These are phyloP conservation scores for Penicillium silybi DNA, from an alignment of 495 filamentous ascomycete species.

Conservation along the genomic window DNA sequence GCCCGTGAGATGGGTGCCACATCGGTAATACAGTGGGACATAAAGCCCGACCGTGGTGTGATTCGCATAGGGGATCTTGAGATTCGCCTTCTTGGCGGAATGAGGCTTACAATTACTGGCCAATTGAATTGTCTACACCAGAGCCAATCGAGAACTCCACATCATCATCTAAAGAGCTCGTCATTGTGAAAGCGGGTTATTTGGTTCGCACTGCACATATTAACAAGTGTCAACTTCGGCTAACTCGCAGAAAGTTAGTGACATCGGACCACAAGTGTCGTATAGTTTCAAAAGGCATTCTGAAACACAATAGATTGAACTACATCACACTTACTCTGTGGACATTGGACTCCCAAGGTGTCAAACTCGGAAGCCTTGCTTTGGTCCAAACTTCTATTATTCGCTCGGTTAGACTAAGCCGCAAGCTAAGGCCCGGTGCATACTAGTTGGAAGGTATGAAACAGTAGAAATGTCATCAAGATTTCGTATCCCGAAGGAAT, in stretches of 20 bases:
- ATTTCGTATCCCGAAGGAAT: background rate
- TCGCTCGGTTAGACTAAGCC: conserved; percentile 11
- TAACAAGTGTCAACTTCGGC: conserved; percentile 38
- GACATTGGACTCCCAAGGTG: too few relatives aligned
- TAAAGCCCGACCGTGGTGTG: conserved; percentile 36
- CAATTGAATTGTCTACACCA: conserved; percentile 41
- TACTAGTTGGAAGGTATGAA: conserved; percentile 2
- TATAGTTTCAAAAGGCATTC: too few relatives aligned
- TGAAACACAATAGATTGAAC: too few relatives aligned
- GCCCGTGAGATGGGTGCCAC: conserved; percentile 30
- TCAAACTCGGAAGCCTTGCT: conserved; percentile 1
- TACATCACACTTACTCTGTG: too few relatives aligned
- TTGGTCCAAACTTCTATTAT: conserved; percentile 7
- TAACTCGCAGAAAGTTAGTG: too few relatives aligned
- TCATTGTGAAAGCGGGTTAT: conserved; percentile 63
- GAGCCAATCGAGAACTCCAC: conserved; percentile 16
- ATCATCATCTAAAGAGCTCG: conserved; percentile 26
- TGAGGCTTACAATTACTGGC: conserved; percentile 64
- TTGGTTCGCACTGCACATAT: conserved; percentile 56
- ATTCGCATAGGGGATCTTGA: conserved; percentile 44
- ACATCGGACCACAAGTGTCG: too few relatives aligned
- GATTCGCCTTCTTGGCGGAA: conserved; percentile 54
- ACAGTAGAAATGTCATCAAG: background rate
- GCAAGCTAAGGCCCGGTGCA: background rate
- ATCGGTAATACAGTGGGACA: conserved; percentile 50